Base-by-base conservation (phyloP, 2,329 filamentous ascomycete genomes). In the Cercospora zeae-maydis region DNA sequence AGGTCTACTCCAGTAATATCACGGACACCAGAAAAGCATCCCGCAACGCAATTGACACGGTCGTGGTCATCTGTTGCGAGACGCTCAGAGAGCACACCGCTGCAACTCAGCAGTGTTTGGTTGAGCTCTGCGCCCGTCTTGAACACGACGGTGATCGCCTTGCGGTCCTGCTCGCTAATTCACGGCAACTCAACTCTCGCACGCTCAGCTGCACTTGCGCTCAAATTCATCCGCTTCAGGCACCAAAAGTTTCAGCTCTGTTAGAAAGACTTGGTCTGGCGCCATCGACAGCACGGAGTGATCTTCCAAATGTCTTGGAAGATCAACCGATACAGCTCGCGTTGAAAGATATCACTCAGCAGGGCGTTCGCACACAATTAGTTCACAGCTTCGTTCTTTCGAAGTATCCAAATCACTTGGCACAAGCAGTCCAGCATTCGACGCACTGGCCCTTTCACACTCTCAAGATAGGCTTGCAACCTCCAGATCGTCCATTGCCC, bases 181-280 rank as follows among this genome's bases (percentile, higher is more conserved):
- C 59, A 21, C 47, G 30, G 19, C 58, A 55, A 13, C 31, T 59
- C n/a, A 51, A 57, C 34, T 16, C 54, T 27, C 45, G 16, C 30
- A 63, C 52, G 19, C 57, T 66, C 30, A 60, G 51, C 27, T 62
- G 63, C 49, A 57, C 60, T 7, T 67, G 63, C 49, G 61, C 57
- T 11, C 51, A 64, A 39, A 19, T 66, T 30, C 66, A 66, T 55
- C n/a, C 66, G 7, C 39, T 67, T 16, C 59, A 62, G 42, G 14
- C 63, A 30, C 63, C 66, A 11, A 60, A 59, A 11, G 59, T 54
- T 30, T 58, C 66, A 4, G 59, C 59, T 13, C 42, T 67, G 5
- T 53, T 67, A n/a, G 66, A 66, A 36, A 62, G 58, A 13, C 59
- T 67, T n/a, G 62, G 63, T 30, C 54, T 67, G 36, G 64, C 62